Conservation (phyloP, 1,284 basidiomycete species). For the Abortiporus biennis region DNA sequence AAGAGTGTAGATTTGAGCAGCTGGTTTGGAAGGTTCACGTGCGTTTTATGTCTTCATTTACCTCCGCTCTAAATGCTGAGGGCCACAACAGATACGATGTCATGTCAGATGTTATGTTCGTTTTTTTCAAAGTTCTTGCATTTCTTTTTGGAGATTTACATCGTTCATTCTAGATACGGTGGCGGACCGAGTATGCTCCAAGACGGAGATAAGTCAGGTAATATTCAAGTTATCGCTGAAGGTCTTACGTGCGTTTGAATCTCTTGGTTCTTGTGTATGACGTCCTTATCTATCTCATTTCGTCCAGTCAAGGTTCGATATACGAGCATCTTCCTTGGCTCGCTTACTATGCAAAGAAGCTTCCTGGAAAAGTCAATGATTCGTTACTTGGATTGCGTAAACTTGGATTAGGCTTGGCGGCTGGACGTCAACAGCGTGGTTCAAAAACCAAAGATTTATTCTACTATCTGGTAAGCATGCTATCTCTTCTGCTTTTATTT, state of each 20-base stretch:
- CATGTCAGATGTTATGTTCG: constrained; percentile 57
- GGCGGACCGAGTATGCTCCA: constrained; percentile 1
- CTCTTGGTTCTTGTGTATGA: neutral
- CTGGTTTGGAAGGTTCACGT: constrained; percentile 51
- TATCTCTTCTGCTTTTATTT: constrained; percentile 7
- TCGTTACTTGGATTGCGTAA: neutral
- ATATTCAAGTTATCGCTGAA: neutral
- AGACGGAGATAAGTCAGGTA: constrained; percentile 2
- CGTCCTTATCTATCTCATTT: neutral
- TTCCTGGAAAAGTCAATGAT: neutral
- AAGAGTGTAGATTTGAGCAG: constrained; percentile 33
- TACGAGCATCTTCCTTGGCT: constrained; percentile 1
- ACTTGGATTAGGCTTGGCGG: neutral
- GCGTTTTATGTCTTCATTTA: constrained; percentile 16
- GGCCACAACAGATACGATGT: constrained; percentile 41
- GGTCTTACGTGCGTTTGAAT: neutral
- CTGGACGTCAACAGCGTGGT: neutral
- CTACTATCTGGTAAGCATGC: constrained; percentile 36
- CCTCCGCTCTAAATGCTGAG: neutral
- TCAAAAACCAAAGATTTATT: constrained; percentile 31
- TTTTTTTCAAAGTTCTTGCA: constrained; percentile 6
- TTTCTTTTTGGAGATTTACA: neutral
- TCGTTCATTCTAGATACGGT: constrained; percentile 2
- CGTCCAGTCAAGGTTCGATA: neutral
- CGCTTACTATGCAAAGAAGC: neutral